phyloP scores from a whole-genome alignment of 1,284 basidiomycete genomes.

The Microbotryomycetes sp. region DNA sequence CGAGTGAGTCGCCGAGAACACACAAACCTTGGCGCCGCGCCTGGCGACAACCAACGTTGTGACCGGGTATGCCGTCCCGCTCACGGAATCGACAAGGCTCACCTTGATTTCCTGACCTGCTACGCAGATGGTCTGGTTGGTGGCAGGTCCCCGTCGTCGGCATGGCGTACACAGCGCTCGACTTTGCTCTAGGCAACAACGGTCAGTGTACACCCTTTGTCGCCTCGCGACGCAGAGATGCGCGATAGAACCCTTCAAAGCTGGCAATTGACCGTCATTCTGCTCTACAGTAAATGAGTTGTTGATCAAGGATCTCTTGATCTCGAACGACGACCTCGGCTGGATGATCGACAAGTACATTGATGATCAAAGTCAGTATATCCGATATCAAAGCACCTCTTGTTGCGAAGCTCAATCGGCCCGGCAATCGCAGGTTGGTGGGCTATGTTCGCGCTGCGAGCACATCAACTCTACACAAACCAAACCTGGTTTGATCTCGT shows the following conservation, averaged over 20 bases:
- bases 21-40: no score
- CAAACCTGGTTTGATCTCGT: constrained; percentile 20
- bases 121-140: constrained; percentile 21
- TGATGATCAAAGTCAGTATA: constrained; percentile 23
- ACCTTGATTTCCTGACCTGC: no score
- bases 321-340: constrained; percentile 13
- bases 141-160: constrained; percentile 27
- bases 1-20: constrained; percentile 20
- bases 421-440: constrained; percentile 18
- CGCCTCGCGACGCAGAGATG: no score
- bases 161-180: constrained; percentile 25
- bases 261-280: no score
- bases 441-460: constrained; percentile 25
- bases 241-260: no score
- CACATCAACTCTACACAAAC: constrained; percentile 20
- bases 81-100: not conserved
- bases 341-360: constrained; percentile 30
- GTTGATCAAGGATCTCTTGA: constrained; percentile 23
- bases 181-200: constrained; percentile 22
- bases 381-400: not conserved
- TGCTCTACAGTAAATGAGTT: constrained; percentile 19
- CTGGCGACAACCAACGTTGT: not conserved
- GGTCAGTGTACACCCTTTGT: no score
- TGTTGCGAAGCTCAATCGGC: not conserved
- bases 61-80: no score